Evolutionary conservation across 2,329 filamentous ascomycete species (phyloP), one percentile per base, ranked within the genome.

Genomic region (Fusarium torreyae): DNA sequence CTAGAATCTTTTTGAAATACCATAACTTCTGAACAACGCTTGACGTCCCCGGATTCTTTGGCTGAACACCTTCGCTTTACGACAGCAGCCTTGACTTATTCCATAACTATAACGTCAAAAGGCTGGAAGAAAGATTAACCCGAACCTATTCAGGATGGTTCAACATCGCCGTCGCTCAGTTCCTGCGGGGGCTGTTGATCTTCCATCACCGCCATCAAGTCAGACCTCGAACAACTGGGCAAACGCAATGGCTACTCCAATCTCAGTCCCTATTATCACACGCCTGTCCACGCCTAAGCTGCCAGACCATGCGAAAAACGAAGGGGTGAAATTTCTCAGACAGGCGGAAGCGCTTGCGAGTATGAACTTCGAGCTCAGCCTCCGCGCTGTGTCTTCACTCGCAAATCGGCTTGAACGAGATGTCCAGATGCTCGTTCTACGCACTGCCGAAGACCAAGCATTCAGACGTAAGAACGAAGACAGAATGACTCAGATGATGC

Each of bases 321-420:
- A 43, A 18, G 22, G 56, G 28, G 49, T 51, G 2, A 70, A 45
- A 14, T 68, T 78, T 9, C 42, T 75, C 28, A 61, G 63, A 11
- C 73, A 75, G 28, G 77, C 79, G 39, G 75, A 79, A 5, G 75
- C 77, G 33, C 72, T 81, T n/a, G 76, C 79, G 7, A 72, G 65
- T 42, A 80, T 81, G 77, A 80, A 77, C 7, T 68, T 77, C n/a
- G 79, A 81, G 66, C 75, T 81, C 53, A 77, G 75, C 59, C 62
- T 81, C 36, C 77, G 76, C 38, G 59, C 71, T 33, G 62, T 81
- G 24, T 52, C 61, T 28, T 55, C 57, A 22, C 75, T 77, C 48
- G 74, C 75, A 2, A 70, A 76, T 42, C 70, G 73, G 5, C 74
- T 81, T 4, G 75, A 80, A 53, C 64, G 64, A 3, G 75, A 79